Base-by-base conservation (phyloP, 768 basidiomycete genomes). In the Glaciozyma antarctica region DNA sequence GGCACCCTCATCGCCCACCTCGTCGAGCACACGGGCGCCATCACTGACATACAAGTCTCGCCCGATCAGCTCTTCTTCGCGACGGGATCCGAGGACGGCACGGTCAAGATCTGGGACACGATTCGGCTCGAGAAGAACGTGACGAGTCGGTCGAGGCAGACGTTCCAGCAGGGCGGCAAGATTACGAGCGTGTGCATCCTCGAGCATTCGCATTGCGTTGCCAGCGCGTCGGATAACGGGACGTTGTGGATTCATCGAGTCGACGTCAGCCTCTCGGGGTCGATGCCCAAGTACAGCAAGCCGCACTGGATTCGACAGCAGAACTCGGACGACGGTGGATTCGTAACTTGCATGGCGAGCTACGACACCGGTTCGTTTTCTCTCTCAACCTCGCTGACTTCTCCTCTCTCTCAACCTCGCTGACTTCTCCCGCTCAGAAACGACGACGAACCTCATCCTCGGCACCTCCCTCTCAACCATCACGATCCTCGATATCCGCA, bases 101-200 rank as follows among this genome's bases (percentile, higher is more conserved):
- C 74, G 21, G 74, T 81, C 53, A 76, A 77, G 57, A 73, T 81
- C 4, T 81, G 81, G 81, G 81, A 82, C 69, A 74, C 91, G 2
- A 88, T 89, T 12, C 81, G 91, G n/a, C 80, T 98, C 53, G 94
- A 97, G 74, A 82, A 93, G 63, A 97, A 91, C 76, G 89, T 95
- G 22, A 90, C 92, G 26, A 87, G 87, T 75, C 89, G 89, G 57
- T 77, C 81, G 24, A 67, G 81, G 28, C 73, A 79, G 58, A 74
- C 73, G 21, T 78, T 75, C 63, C 68, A 63, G 32, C 84, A 87
- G 71, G 85, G 89, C 71, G 86, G 87, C 0, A 81, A 82, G 22
- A 78, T 86, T 49, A 83, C 84, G 63, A 78, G 78, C 30, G 81
- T 95, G 21, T 91, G 89, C 75, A 85, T 87, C 66, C 79, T 98